These are phyloP conservation scores for Sugiyamaella lignohabitans DNA, from an alignment of 805 yeast species.

Conservation along the genomic window DNA sequence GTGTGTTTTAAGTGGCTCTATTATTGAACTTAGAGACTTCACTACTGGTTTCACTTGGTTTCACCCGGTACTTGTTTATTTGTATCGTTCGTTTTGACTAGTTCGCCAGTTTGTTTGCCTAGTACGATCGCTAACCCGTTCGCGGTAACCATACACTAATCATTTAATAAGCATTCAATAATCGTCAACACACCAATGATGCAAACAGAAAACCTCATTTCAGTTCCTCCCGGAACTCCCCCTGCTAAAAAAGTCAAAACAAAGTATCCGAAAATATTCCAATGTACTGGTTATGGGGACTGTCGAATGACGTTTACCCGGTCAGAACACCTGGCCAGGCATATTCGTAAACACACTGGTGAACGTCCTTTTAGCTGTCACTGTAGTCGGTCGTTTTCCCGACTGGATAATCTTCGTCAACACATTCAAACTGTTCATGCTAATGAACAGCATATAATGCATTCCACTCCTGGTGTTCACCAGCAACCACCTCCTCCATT, in stretches of 20 bases:
- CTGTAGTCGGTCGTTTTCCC: conserved; percentile 66
- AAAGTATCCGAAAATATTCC: conserved; percentile 50
- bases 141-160: too few relatives aligned
- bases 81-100: too few relatives aligned
- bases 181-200: not conserved
- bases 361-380: conserved; percentile 89
- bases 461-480: conserved; percentile 8
- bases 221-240: not conserved
- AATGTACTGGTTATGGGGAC: conserved; percentile 78
- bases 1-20: too few relatives aligned
- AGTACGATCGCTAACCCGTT: too few relatives aligned
- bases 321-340: conserved; percentile 88
- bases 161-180: too few relatives aligned
- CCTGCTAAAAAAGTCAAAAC: conserved; percentile 15
- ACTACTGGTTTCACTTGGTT: too few relatives aligned
- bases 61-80: too few relatives aligned
- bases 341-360: conserved; percentile 89
- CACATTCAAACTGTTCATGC: conserved; percentile 84
- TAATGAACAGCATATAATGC: conserved; percentile 35
- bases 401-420: conserved; percentile 84
- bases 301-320: conserved; percentile 86
- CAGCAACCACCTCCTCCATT: conserved; percentile 16
- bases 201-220: not conserved
- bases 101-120: too few relatives aligned
- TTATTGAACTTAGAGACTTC: too few relatives aligned